Percentiles rank a stretch among this genome's conserved stretches.
These are phyloP conservation scores for Xerocomellus intermedius DNA, from an alignment of 768 basidiomycete species.

Conservation along the genomic window DNA sequence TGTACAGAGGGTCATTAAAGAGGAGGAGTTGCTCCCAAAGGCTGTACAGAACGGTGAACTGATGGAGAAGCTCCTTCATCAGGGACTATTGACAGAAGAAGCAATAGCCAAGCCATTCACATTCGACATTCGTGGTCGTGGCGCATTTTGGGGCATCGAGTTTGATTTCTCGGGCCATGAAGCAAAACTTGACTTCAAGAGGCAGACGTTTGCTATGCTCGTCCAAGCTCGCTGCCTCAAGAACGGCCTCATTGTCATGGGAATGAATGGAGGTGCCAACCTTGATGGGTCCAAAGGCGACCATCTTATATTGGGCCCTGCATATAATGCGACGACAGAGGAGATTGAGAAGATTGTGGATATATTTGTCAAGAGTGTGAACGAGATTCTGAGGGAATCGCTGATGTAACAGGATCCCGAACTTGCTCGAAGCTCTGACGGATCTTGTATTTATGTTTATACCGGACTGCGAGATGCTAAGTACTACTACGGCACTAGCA, in stretches of 20 bases:
- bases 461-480: not conserved
- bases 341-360: slow-evolving; percentile 70
- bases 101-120: slow-evolving; percentile 61
- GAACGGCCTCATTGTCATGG: slow-evolving; percentile 71
- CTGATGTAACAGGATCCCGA: slow-evolving; percentile 8
- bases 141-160: slow-evolving; percentile 82
- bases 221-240: slow-evolving; percentile 68
- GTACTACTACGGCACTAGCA: slow-evolving; percentile 8
- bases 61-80: slow-evolving; percentile 53
- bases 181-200: slow-evolving; percentile 49
- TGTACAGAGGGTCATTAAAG: slow-evolving; percentile 69
- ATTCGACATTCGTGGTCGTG: slow-evolving; percentile 82
- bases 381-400: slow-evolving; percentile 54
- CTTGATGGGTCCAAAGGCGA: slow-evolving; percentile 72
- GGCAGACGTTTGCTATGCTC: slow-evolving; percentile 58
- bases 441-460: not conserved
- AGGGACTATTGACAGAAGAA: slow-evolving; percentile 53
- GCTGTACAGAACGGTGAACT: slow-evolving; percentile 59
- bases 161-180: slow-evolving; percentile 61
- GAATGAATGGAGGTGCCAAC: slow-evolving; percentile 66
- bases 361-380: slow-evolving; percentile 62
- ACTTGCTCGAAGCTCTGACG: not conserved
- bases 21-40: slow-evolving; percentile 70
- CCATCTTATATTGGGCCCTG: slow-evolving; percentile 72
- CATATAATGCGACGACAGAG: slow-evolving; percentile 71